A percentile compares a stretch with the other conserved stretches of the same genome.
These are phyloP conservation scores for Bromus sterilis DNA, from an alignment of 176 grass and related monocot genomes.

Conservation along the genomic window DNA sequence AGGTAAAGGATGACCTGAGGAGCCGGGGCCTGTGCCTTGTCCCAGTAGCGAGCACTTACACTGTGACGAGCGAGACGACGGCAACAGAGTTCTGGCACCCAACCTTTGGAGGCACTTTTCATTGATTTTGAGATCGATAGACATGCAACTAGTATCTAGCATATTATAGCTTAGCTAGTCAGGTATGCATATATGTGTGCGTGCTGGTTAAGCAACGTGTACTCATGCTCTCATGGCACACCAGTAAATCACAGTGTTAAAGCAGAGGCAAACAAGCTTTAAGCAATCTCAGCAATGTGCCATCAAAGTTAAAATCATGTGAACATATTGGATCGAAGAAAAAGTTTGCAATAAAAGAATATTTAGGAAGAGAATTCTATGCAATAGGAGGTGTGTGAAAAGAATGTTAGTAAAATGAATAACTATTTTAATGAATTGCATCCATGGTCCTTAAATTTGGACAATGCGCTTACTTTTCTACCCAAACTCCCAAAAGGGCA, in stretches of 20 bases:
- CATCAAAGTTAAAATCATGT: not conserved
- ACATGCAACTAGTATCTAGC: not conserved
- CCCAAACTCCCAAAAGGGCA: too few species aligned
- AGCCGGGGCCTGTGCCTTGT: constrained; percentile 80
- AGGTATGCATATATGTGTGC: not conserved
- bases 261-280: not conserved
- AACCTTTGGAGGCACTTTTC: constrained; percentile 70
- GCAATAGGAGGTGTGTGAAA: not conserved
- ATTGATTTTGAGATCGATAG: constrained; percentile 22
- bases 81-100: constrained; percentile 70
- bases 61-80: constrained; percentile 42
- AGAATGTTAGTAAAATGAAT: too few species aligned
- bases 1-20: constrained; percentile 43
- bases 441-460: too few species aligned
- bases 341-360: too few species aligned
- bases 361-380: not conserved
- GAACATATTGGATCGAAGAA: not conserved
- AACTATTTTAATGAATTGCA: too few species aligned
- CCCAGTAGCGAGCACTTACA: constrained; percentile 67
- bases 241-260: not conserved
- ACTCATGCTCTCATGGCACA: not conserved
- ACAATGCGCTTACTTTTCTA: too few species aligned
- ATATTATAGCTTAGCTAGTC: not conserved
- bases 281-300: not conserved
- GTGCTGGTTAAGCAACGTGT: not conserved